Evolutionary conservation across 495 filamentous ascomycete species (phyloP).

Genomic region (Pyrenula massariospora): DNA sequence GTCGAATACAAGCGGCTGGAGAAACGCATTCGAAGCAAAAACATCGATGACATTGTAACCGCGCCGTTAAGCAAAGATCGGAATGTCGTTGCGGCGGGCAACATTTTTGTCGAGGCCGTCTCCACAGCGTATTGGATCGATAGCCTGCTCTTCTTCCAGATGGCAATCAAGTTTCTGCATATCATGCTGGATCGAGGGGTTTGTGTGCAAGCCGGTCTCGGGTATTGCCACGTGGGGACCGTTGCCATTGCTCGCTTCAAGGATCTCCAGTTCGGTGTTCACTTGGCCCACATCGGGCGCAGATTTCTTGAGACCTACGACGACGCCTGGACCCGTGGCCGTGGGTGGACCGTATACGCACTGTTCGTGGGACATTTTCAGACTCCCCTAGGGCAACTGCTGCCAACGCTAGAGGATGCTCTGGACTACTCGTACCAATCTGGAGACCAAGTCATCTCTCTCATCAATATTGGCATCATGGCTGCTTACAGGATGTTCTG

Average conservation of each 20-base stretch:
- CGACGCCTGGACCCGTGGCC: slow-evolving; percentile 57
- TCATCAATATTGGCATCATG: slow-evolving; percentile 63
- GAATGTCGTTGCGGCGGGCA: slow-evolving; percentile 51
- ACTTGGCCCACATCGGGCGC: slow-evolving; percentile 51
- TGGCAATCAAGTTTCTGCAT: slow-evolving; percentile 58
- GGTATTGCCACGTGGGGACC: slow-evolving; percentile 62
- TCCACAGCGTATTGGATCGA: slow-evolving; percentile 80
- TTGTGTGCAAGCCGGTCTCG: slow-evolving; percentile 66
- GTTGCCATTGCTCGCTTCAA: slow-evolving; percentile 64
- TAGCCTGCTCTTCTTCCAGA: slow-evolving; percentile 61
- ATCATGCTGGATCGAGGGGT: slow-evolving; percentile 52
- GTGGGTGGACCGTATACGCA: slow-evolving; percentile 60
- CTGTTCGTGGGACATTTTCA: slow-evolving; percentile 67
- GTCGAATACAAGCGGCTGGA: slow-evolving; percentile 50
- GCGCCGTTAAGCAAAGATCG: slow-evolving; percentile 40
- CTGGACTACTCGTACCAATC: slow-evolving; percentile 59
- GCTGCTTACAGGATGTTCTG: slow-evolving; percentile 59
- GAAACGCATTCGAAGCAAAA: slow-evolving; percentile 43
- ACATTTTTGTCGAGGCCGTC: slow-evolving; percentile 65
- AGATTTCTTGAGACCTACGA: slow-evolving; percentile 53
- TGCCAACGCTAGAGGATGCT: slow-evolving; percentile 52
- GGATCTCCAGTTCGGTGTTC: slow-evolving; percentile 54
- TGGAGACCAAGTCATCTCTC: slow-evolving; percentile 62
- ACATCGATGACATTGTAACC: slow-evolving; percentile 40
- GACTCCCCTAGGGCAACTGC: slow-evolving; percentile 44